Percentiles rank a stretch among this genome's conserved stretches.
Evolutionary conservation across 2,329 filamentous ascomycete genomes (phyloP).

Genomic region (Colletotrichum higginsianum): DNA sequence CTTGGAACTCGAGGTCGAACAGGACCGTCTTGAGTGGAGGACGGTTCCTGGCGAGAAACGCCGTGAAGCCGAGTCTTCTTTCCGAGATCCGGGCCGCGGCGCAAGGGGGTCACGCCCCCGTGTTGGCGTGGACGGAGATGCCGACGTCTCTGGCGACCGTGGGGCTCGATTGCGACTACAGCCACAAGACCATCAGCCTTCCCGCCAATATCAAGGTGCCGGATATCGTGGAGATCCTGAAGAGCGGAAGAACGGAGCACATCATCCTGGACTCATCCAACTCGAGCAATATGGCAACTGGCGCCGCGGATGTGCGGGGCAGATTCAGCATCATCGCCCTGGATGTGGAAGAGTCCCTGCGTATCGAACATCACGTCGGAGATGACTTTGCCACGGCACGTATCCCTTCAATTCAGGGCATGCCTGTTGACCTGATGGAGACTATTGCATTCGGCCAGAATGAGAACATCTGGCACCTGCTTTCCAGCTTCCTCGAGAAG

Average conservation of each 20-base stretch:
- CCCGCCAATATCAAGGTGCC: conserved; percentile 64
- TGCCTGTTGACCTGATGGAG: conserved; percentile 45
- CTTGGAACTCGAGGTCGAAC: conserved; percentile 67
- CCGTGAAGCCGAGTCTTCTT: conserved; percentile 53
- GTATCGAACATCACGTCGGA: conserved; percentile 70
- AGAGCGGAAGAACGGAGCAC: conserved; percentile 58
- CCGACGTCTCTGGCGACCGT: conserved; percentile 48
- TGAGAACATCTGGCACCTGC: conserved; percentile 64
- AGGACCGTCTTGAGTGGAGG: conserved; percentile 43
- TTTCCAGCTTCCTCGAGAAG: conserved; percentile 61
- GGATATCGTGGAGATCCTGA: conserved; percentile 68
- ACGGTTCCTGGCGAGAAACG: conserved; percentile 48
- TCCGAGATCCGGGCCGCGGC: conserved; percentile 43
- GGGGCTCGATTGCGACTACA: conserved; percentile 53
- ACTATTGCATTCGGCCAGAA: conserved; percentile 47
- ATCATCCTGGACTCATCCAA: conserved; percentile 75
- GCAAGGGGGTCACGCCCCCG: conserved; percentile 4
- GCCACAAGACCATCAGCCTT: conserved; percentile 59
- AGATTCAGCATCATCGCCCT: conserved; percentile 83
- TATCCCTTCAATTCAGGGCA: conserved; percentile 38
- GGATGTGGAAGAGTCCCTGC: conserved; percentile 69
- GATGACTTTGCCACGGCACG: conserved; percentile 56
- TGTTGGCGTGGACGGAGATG: conserved; percentile 32
- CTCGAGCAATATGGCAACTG: conserved; percentile 59
- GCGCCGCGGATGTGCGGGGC: conserved; percentile 65